Conservation (phyloP, 1,284 basidiomycete species). For the Coniophora puteana region DNA sequence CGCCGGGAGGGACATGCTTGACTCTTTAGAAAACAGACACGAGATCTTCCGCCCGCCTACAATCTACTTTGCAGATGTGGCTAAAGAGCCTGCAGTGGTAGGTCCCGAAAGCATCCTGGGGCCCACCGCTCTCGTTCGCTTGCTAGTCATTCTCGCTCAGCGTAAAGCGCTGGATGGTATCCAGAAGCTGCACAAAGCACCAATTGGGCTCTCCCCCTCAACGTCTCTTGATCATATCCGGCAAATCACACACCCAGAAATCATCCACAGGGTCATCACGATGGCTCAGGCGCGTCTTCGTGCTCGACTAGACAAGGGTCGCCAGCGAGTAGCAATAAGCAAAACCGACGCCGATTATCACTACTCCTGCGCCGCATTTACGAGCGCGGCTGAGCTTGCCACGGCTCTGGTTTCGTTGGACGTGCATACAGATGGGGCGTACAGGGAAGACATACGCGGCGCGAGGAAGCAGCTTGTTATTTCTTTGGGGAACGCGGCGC, state of each 20-base stretch:
- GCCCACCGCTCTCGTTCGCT: constrained; percentile 18
- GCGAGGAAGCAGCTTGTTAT: constrained; percentile 25
- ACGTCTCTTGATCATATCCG: constrained; percentile 21
- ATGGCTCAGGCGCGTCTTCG: constrained; percentile 19
- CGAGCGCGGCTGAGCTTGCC: constrained; percentile 25
- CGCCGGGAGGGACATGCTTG: constrained; percentile 11
- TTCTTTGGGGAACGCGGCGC: constrained; percentile 29
- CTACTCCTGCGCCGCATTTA: constrained; percentile 20
- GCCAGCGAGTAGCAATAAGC: constrained; percentile 8
- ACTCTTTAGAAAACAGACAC: constrained; percentile 11
- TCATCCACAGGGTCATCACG: constrained; percentile 18
- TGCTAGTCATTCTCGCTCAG: constrained; percentile 21
- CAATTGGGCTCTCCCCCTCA: constrained; percentile 15
- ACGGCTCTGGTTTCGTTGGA: constrained; percentile 24
- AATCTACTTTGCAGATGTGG: constrained; percentile 9
- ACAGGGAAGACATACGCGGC: constrained; percentile 14
- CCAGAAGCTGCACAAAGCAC: constrained; percentile 16
- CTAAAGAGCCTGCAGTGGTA: constrained; percentile 15
- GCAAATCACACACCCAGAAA: constrained; percentile 20
- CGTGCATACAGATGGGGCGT: constrained; percentile 19
- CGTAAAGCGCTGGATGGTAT: constrained; percentile 16
- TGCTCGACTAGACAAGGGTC: constrained; percentile 16
- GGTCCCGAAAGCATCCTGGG: constrained; percentile 19
- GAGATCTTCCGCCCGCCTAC: constrained; percentile 18
- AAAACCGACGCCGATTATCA: constrained; percentile 12